phyloP scores from a whole-genome alignment of 1,284 basidiomycete species.

The Cutaneotrichosporon cutaneum region DNA sequence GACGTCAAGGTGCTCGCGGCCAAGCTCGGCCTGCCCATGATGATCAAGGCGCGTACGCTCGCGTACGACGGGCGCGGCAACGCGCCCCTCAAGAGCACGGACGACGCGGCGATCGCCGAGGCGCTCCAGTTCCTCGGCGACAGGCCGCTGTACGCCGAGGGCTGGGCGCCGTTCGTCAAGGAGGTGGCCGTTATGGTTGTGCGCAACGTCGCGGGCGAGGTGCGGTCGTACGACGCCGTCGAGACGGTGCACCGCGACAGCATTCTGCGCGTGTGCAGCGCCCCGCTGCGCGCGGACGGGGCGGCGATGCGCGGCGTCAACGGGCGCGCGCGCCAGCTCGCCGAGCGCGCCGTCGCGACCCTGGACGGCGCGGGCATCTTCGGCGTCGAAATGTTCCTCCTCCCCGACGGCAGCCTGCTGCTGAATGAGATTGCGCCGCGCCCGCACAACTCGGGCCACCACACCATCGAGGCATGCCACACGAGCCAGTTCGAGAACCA shows the following conservation, averaged over 20 bases:
- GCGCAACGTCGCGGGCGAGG: constrained; percentile 69
- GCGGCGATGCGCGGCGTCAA: constrained; percentile 57
- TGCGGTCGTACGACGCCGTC: constrained; percentile 84
- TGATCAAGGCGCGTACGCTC: constrained; percentile 92
- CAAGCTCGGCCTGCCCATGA: constrained; percentile 78
- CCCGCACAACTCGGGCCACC: constrained; percentile 98
- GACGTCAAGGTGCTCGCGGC: constrained; percentile 61
- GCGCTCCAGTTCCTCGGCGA: constrained; percentile 68
- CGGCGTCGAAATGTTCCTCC: constrained; percentile 97
- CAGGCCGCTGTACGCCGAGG: constrained; percentile 81
- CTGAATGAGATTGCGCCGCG: constrained; percentile 99
- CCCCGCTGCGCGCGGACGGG: constrained; percentile 65
- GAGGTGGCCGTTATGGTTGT: constrained; percentile 99
- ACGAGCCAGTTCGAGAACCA: constrained; percentile 98
- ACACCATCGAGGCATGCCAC: constrained; percentile 97
- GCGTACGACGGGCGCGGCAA: constrained; percentile 98
- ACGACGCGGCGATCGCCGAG: constrained; percentile 58
- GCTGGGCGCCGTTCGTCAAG: constrained; percentile 83
- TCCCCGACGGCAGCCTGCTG: constrained; percentile 75
- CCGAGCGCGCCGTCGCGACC: constrained; percentile 77
- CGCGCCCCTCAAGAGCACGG: constrained; percentile 64
- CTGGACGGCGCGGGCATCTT: constrained; percentile 91
- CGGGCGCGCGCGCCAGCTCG: constrained; percentile 66
- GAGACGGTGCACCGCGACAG: constrained; percentile 95
- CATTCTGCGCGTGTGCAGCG: constrained; percentile 86